Percentiles rank a stretch among this genome's conserved stretches.
phyloP scores from a whole-genome alignment of 306 rosid genomes.

The Trifolium subterraneum region DNA sequence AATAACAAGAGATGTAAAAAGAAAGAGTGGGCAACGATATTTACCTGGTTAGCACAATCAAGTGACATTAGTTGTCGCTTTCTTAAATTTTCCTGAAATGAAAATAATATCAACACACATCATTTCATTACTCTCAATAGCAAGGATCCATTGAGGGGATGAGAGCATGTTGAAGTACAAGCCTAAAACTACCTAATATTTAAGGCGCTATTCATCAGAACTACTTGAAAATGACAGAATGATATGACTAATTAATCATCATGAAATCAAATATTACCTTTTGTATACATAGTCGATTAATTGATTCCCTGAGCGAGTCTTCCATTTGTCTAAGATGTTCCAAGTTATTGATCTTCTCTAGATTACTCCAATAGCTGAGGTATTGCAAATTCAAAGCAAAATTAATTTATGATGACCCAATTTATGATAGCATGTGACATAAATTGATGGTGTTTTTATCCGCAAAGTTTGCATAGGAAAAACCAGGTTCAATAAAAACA shows the following conservation, averaged over 20 bases:
- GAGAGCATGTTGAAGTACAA: neutral
- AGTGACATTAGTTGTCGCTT: slow-evolving; percentile 60
- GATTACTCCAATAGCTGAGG: slow-evolving; percentile 70
- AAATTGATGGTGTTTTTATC: neutral
- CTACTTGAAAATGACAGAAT: slow-evolving; percentile 28
- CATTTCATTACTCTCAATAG: slow-evolving; percentile 8
- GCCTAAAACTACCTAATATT: neutral
- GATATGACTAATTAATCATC: neutral
- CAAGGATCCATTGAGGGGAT: slow-evolving; percentile 1
- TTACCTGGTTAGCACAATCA: slow-evolving; percentile 65
- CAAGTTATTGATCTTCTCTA: slow-evolving; percentile 60
- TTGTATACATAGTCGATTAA: slow-evolving; percentile 51
- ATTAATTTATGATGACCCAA: slow-evolving; percentile 29
- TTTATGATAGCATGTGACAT: slow-evolving; percentile 1
- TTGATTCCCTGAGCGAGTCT: slow-evolving; percentile 63
- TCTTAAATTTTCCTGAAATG: slow-evolving; percentile 64
- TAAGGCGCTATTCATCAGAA: neutral
- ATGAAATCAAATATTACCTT: slow-evolving; percentile 56
- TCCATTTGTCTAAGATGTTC: slow-evolving; percentile 78
- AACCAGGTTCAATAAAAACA: neutral
- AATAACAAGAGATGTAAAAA: neutral
- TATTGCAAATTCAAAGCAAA: slow-evolving; percentile 37
- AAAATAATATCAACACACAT: slow-evolving; percentile 28
- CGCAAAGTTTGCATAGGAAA: neutral
- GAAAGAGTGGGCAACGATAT: slow-evolving; percentile 14